Evolutionary conservation across 2,329 filamentous ascomycete species (phyloP), one percentile per base, ranked within the genome.

Genomic region (Aspergillus pseudoglaucus): DNA sequence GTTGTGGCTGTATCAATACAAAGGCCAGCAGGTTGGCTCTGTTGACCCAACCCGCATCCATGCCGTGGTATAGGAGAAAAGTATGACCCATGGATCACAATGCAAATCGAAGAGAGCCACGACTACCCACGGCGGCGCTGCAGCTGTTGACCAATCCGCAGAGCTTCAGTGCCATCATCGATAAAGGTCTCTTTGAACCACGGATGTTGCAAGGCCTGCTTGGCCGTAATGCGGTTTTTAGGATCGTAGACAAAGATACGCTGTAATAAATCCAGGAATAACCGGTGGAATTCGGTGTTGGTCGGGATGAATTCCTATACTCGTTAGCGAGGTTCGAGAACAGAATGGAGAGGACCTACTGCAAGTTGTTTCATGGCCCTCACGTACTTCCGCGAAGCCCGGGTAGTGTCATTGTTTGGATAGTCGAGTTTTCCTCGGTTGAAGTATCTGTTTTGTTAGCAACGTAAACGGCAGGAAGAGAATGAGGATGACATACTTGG

Each of bases 211-310:
- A 85, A 68, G 14, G 82, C 82, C 58, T 84, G 73, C 54, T 83
- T 80, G 52, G 82, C 82, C 1, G 80, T 81, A 55, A 85, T 83
- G 20, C 82, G 75, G 55, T 77, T 76, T 61, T 81, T 82, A 6
- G 82, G 82, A 51, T 85, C 81, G 59, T 84, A 85, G 17, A 84
- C 78, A 55, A 85, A 85, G 59, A 85, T 84, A 55, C 73, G 75
- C 51, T 75, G 72, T 4, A 85, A 70, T 5, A 85, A 71, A 53
- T 84, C 81, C 42, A 84, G 75, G 65, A 85, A 83, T 45, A 79
- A 72, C 48, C 75, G 72, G 65, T 84, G 84, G 68, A 85, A 85
- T 17, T 72, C 62, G 30, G 72, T 81, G 50, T 73, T 78, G 33
- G 74, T 70, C 4, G 81, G 80, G 49, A 85, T 84, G 57, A 81